phyloP scores from a whole-genome alignment of 306 rosid genomes.

The Myrica gale region DNA sequence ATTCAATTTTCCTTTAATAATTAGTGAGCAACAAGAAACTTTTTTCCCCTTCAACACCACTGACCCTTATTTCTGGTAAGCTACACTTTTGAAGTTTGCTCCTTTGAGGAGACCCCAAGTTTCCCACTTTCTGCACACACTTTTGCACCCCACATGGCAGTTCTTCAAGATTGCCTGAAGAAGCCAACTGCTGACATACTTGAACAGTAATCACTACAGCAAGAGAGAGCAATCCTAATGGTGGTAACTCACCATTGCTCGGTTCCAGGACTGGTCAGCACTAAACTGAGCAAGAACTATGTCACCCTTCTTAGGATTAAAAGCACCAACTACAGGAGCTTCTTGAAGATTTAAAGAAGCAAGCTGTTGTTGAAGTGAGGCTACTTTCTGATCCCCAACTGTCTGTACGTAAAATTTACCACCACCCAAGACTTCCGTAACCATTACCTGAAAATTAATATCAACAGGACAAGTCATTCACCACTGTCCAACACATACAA shows the following conservation, averaged over 20 bases:
- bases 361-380: conserved; percentile 82
- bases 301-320: conserved; percentile 93
- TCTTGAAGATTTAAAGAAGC: conserved; percentile 85
- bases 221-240: not conserved
- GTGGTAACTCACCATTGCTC: conserved; percentile 77
- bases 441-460: conserved; percentile 56
- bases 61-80: not conserved
- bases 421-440: conserved; percentile 85
- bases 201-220: not conserved
- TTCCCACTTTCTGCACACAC: conserved; percentile 2
- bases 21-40: not conserved
- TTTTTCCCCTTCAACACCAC: not conserved
- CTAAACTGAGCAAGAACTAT: conserved; percentile 80
- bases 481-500: conserved; percentile 17
- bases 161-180: not conserved
- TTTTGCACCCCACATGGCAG: not conserved
- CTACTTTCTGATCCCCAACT: conserved; percentile 79
- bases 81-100: not conserved
- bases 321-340: conserved; percentile 82
- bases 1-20: not conserved
- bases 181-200: conserved; percentile 1
- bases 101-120: not conserved
- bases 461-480: conserved; percentile 29
- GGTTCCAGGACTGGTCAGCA: conserved; percentile 83
- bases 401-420: conserved; percentile 89